Conservation (phyloP, 164 flowering plant species). For the Berberis vulgaris region DNA sequence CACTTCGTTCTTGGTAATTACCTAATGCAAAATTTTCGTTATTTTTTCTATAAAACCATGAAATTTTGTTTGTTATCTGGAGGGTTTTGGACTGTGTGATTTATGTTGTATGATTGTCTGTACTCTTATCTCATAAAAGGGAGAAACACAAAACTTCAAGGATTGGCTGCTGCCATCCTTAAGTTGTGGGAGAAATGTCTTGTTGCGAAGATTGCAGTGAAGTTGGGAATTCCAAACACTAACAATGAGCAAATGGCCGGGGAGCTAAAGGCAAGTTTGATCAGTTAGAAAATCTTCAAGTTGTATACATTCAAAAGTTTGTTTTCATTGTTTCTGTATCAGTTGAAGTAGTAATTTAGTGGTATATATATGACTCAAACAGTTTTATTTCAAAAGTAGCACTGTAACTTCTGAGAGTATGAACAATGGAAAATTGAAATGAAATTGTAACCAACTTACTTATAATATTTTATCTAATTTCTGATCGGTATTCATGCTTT, state of each 20-base stretch:
- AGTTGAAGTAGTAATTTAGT: not conserved
- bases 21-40: not conserved
- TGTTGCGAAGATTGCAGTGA: conserved; percentile 82
- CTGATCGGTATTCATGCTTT: no score
- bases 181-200: conserved; percentile 85
- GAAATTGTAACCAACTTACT: no score
- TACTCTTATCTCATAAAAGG: conserved; percentile 35
- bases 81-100: not conserved
- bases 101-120: conserved; percentile 1
- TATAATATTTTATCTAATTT: no score
- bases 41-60: no score
- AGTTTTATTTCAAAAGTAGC: not conserved
- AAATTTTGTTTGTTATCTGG: not conserved
- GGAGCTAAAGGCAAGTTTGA: conserved; percentile 82
- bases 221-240: conserved; percentile 71
- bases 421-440: no score
- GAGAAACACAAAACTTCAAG: conserved; percentile 78
- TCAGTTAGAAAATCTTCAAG: not conserved
- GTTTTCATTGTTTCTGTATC: not conserved
- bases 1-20: conserved; percentile 88
- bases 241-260: conserved; percentile 70
- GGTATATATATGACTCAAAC: not conserved
- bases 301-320: not conserved
- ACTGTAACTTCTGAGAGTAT: no score
- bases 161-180: conserved; percentile 78